Percentiles rank a stretch among this genome's conserved stretches.
Conservation (phyloP, 176 grass and related monocot genomes). For the Oryza meridionalis region DNA sequence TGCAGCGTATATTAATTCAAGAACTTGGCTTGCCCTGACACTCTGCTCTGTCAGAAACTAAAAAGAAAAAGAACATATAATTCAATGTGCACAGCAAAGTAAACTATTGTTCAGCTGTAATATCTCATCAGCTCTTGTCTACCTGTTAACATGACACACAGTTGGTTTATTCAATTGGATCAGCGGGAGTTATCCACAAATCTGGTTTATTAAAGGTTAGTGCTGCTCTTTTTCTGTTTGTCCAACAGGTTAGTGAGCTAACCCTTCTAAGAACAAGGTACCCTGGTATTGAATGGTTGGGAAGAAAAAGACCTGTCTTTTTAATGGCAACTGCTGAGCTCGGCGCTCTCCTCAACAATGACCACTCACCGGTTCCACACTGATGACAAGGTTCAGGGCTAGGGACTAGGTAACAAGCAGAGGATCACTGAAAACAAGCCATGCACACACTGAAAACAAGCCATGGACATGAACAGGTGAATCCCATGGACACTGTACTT, state of each 20-base stretch:
- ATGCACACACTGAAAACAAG: background rate
- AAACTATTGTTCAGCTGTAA: background rate
- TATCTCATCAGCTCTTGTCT: background rate
- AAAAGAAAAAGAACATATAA: conserved; percentile 1
- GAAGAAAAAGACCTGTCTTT: conserved; percentile 34
- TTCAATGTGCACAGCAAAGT: background rate
- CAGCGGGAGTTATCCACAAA: background rate
- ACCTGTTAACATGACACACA: background rate
- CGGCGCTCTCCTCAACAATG: conserved; percentile 30
- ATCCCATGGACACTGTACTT: background rate
- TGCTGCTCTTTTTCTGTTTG: background rate
- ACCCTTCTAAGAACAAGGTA: background rate
- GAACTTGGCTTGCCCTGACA: conserved; percentile 5
- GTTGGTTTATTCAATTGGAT: conserved; percentile 19
- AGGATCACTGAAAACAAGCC: background rate
- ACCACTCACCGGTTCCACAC: conserved; percentile 28
- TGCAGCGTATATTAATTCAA: background rate
- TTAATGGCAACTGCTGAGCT: conserved; percentile 42
- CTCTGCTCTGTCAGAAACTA: conserved; percentile 8
- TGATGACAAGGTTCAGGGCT: background rate
- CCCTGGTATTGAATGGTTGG: conserved; percentile 8
- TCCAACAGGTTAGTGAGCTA: conserved; percentile 18
- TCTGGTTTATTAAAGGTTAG: conserved; percentile 7
- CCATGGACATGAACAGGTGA: background rate
- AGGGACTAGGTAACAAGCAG: background rate